Conservation (phyloP, 2,329 filamentous ascomycete species). For the Aspergillus cejpii region DNA sequence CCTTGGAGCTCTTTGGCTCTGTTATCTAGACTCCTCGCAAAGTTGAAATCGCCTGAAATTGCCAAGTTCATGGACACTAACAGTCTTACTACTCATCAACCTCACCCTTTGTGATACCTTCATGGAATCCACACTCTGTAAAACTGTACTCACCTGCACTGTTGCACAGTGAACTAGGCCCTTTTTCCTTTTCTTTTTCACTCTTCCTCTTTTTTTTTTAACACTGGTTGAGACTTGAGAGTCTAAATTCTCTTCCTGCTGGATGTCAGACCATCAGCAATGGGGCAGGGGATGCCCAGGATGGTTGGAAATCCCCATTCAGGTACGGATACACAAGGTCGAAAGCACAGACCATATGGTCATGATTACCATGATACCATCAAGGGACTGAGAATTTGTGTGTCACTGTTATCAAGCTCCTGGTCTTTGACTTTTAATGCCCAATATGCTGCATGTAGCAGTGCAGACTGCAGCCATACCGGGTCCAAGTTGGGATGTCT, state of each 20-base stretch:
- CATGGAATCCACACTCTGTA: background rate
- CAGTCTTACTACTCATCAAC: too few relatives aligned
- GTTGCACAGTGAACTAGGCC: background rate
- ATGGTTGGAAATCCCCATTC: background rate
- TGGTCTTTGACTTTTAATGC: too few relatives aligned
- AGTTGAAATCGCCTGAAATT: background rate
- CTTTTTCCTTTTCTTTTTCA: background rate
- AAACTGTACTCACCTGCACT: background rate
- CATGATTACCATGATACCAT: too few relatives aligned
- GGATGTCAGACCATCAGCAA: background rate
- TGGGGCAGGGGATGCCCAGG: background rate
- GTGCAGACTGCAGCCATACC: too few relatives aligned
- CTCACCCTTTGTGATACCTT: background rate
- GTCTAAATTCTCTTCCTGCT: background rate
- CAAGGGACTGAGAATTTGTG: too few relatives aligned
- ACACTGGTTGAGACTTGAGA: too few relatives aligned
- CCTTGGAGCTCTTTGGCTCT: slow-evolving; percentile 6
- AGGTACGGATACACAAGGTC: background rate
- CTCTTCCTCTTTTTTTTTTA: too few relatives aligned
- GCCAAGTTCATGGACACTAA: background rate
- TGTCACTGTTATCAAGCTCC: too few relatives aligned
- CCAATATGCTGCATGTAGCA: too few relatives aligned
- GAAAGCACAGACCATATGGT: background rate
- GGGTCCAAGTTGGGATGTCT: background rate
- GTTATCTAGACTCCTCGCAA: background rate